A percentile compares a stretch with the other conserved stretches of the same genome.
phyloP scores from a whole-genome alignment of 129 eudicot species.

The Tanacetum coccineum region DNA sequence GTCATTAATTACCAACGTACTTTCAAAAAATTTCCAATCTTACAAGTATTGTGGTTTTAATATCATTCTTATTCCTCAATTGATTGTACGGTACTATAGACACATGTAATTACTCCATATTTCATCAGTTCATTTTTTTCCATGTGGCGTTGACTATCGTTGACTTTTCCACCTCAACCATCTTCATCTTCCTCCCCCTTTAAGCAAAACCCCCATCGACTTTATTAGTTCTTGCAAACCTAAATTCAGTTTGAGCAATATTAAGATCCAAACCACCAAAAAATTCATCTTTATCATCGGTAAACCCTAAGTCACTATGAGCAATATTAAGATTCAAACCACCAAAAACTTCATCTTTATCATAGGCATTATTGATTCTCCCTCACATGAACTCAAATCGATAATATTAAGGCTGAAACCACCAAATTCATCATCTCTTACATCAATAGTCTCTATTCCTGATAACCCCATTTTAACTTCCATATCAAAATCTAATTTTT shows the following conservation, averaged over 20 bases:
- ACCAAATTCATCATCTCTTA: conserved; percentile 3
- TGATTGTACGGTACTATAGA: too few relatives aligned
- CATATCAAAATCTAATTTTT: conserved; percentile 12
- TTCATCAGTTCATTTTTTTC: too few relatives aligned
- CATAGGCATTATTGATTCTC: conserved; percentile 15
- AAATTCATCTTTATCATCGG: conserved; percentile 9
- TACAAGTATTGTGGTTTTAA: too few relatives aligned
- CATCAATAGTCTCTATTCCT: conserved; percentile 15
- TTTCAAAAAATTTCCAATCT: too few relatives aligned
- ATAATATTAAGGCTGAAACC: conserved; percentile 17
- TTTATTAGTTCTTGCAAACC: conserved; percentile 10
- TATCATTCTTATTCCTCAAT: too few relatives aligned
- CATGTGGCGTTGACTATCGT: too few relatives aligned
- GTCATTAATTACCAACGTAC: too few relatives aligned
- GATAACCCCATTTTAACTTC: conserved; percentile 13
- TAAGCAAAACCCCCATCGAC: too few relatives aligned
- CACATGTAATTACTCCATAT: too few relatives aligned
- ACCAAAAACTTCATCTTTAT: conserved; percentile 12
- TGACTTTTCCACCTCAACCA: too few relatives aligned
- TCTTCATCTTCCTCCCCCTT: background rate
- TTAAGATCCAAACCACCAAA: background rate
- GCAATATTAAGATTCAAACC: conserved; percentile 17
- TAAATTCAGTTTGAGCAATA: conserved; percentile 3
- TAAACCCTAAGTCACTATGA: conserved; percentile 19
- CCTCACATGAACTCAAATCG: conserved; percentile 16